Evolutionary conservation across 805 yeast genomes (phyloP), one percentile per base, ranked within the genome.

Genomic region (Metschnikowia reukaufii): DNA sequence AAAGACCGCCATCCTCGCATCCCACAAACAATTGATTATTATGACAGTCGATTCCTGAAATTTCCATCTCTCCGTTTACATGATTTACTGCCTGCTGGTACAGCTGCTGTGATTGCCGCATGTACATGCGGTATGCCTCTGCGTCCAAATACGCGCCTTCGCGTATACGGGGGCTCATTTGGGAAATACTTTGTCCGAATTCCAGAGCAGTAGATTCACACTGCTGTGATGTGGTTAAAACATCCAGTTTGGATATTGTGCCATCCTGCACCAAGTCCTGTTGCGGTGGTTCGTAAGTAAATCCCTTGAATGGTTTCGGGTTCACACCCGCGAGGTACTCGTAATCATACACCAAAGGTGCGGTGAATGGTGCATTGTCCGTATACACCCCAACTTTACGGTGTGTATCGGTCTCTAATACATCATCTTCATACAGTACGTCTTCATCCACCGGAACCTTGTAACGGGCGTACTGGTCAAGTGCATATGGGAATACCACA

Each of bases 1-100:
- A 72, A 17, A 88, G 68, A 0, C 95, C 95, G 36, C 77, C 79
- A 49, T 81, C 83, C 43, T 70, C 71, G 49, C 74, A 64, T 4
- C 76, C 76, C 43, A 73, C 65, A 20, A 63, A 56, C 38, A 73
- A 58, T 48, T 65, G 65, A 37, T 58, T 60, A 25, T 58, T 60
- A 44, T 47, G 52, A 67, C 72, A 66, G 48, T 70, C 76, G 18
- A 73, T 48, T 5, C 77, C 77, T 7, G 67, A 58, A 27, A 73
- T 57, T 48, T 70, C 72, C 73, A 72, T 69, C 52, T 73, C 77
- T 9, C 77, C 77, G 43, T 68, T 63, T 15, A 67, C 60, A 47
- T 68, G 72, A 47, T 66, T 68, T 19, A 58, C 48, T 0, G 68
- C 47, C 42, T 59, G 67, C 50, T 61, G 64, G 54, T 63, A 67